phyloP scores from a whole-genome alignment of 192 early-diverging fungal species.

The Spizellomyces sp. region DNA sequence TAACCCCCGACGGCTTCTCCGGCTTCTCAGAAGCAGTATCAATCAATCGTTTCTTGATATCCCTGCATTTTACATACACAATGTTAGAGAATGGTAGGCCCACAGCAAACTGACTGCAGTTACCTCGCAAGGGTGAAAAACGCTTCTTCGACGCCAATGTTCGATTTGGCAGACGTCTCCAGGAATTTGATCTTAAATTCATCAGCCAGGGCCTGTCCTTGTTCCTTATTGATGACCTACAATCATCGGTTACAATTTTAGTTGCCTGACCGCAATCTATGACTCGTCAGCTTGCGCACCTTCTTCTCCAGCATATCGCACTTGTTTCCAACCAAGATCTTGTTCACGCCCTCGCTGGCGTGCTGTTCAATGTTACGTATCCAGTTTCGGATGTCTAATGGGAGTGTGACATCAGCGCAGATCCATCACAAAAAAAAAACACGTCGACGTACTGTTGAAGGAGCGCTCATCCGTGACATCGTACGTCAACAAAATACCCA shows the following conservation, averaged over 20 bases:
- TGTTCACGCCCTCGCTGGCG: slow-evolving; percentile 98
- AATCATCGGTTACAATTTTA: slow-evolving; percentile 19
- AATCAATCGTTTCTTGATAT: slow-evolving; percentile 98
- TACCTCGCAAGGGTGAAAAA: slow-evolving; percentile 94
- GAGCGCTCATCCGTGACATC: slow-evolving; percentile 99
- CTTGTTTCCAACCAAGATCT: slow-evolving; percentile 99
- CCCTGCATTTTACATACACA: slow-evolving; percentile 51
- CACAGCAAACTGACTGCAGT: slow-evolving; percentile 16
- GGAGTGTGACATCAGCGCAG: neutral
- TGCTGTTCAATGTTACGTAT: slow-evolving; percentile 99
- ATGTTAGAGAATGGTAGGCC: slow-evolving; percentile 3
- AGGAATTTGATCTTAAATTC: slow-evolving; percentile 95
- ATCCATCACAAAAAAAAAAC: neutral
- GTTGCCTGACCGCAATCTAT: neutral
- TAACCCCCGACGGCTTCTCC: slow-evolving; percentile 42
- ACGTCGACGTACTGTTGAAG: slow-evolving; percentile 78
- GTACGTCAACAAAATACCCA: slow-evolving; percentile 98
- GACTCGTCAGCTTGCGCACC: slow-evolving; percentile 43
- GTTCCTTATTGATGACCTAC: slow-evolving; percentile 91
- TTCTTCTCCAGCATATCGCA: slow-evolving; percentile 97
- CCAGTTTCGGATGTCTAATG: slow-evolving; percentile 96
- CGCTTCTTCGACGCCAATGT: slow-evolving; percentile 92
- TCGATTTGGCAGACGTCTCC: slow-evolving; percentile 98
- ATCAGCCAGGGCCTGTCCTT: slow-evolving; percentile 92
- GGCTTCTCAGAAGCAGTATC: slow-evolving; percentile 74